A percentile compares a stretch with the other conserved stretches of the same genome.
These are phyloP conservation scores for Ajuga chamaepitys DNA, from an alignment of 257 asterid species.

Conservation along the genomic window DNA sequence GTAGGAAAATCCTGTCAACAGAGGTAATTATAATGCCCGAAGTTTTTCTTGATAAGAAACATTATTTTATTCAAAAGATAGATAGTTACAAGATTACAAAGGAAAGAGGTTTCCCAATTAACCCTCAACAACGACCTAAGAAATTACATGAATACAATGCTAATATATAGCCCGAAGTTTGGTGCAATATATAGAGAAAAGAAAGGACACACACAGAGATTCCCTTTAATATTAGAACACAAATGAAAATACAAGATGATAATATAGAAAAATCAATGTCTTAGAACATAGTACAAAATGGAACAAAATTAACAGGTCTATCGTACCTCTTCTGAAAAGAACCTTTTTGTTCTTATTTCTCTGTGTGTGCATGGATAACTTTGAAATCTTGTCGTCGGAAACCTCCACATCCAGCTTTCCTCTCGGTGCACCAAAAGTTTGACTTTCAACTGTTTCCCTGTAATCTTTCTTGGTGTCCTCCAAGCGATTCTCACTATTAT, in stretches of 20 bases:
- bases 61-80: no score
- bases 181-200: neutral
- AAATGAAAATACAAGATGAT: neutral
- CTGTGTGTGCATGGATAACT: constrained; percentile 39
- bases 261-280: constrained; percentile 1
- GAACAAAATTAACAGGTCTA: neutral
- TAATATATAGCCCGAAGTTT: neutral
- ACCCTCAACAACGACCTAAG: no score
- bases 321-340: constrained; percentile 56
- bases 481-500: constrained; percentile 33
- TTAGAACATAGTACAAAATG: neutral
- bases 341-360: constrained; percentile 72
- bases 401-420: constrained; percentile 33
- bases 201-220: neutral
- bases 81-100: no score
- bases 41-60: no score
- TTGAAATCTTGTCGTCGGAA: constrained; percentile 27
- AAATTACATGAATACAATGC: no score
- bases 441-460: constrained; percentile 75
- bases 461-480: constrained; percentile 79
- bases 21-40: neutral
- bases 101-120: no score
- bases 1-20: neutral
- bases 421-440: constrained; percentile 36
- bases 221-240: neutral